phyloP scores from a whole-genome alignment of 2,329 filamentous ascomycete genomes.

The Teratosphaeria gauchensis region DNA sequence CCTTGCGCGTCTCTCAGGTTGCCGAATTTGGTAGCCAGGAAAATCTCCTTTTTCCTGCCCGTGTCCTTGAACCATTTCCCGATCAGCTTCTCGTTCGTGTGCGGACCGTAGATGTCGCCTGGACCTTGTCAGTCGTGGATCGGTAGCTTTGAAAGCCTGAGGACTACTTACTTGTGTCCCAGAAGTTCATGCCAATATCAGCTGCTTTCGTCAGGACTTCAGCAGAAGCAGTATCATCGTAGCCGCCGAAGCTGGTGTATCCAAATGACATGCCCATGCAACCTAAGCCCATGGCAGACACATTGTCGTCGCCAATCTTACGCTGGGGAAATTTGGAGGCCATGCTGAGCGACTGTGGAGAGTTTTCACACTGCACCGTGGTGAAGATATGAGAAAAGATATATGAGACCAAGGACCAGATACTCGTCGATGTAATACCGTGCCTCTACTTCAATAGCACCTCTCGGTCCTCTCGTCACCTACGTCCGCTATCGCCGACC shows the following conservation, averaged over 20 bases:
- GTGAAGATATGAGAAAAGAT: no score
- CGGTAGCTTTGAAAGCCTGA: not conserved
- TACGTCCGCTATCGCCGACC: no score
- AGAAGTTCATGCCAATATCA: constrained; percentile 21
- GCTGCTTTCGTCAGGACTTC: constrained; percentile 18
- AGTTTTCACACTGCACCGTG: no score
- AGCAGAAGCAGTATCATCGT: constrained; percentile 17
- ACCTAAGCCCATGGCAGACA: constrained; percentile 24
- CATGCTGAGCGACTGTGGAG: constrained; percentile 5
- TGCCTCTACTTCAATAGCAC: no score
- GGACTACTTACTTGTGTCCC: constrained; percentile 13
- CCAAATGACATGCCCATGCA: constrained; percentile 29
- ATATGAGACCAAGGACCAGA: no score
- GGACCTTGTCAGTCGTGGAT: not conserved
- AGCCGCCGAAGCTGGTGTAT: constrained; percentile 13
- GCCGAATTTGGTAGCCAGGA: constrained; percentile 33
- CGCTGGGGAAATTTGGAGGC: constrained; percentile 28
- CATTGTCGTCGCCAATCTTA: constrained; percentile 30
- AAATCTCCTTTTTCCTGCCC: constrained; percentile 31
- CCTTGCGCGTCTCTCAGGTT: constrained; percentile 13
- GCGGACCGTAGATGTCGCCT: constrained; percentile 21
- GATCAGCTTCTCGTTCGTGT: constrained; percentile 24
- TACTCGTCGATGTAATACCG: no score
- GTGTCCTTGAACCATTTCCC: constrained; percentile 33
- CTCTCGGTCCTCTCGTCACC: no score